These are phyloP conservation scores for Akanthomyces uredinophilus DNA, from an alignment of 2,329 filamentous ascomycete species.

Conservation along the genomic window DNA sequence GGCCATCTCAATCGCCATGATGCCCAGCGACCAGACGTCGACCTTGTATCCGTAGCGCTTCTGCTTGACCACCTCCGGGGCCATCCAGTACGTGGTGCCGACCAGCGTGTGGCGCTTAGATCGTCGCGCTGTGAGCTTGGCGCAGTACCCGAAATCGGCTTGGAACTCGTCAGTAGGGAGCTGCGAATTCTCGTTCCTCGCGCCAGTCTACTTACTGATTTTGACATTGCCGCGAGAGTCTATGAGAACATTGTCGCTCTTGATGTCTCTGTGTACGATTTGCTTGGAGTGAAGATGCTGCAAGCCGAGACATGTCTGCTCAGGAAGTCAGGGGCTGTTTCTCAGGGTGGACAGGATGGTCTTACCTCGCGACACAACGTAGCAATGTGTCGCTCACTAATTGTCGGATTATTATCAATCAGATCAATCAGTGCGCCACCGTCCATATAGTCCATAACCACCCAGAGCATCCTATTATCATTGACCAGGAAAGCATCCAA, in stretches of 20 bases:
- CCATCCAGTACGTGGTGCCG: constrained; percentile 99
- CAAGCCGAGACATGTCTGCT: constrained; percentile 86
- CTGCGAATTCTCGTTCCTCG: constrained; percentile 4
- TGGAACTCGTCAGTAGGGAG: constrained; percentile 28
- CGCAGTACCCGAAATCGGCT: constrained; percentile 99
- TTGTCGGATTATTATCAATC: constrained; percentile 92
- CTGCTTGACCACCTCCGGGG: constrained; percentile 97
- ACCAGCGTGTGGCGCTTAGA: constrained; percentile 99
- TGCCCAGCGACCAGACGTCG: constrained; percentile 97
- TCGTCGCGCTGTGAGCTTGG: constrained; percentile 94
- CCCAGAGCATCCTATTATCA: constrained; percentile 93
- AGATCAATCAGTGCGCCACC: constrained; percentile 95
- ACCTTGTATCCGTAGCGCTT: constrained; percentile 98
- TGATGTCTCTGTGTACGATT: constrained; percentile 98
- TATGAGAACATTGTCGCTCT: constrained; percentile 95
- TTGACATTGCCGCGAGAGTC: constrained; percentile 94
- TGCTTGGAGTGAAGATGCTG: constrained; percentile 92
- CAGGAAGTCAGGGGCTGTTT: constrained; percentile 18
- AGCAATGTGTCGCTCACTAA: constrained; percentile 94
- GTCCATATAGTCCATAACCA: constrained; percentile 99
- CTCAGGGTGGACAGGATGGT: neutral
- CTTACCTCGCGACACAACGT: constrained; percentile 93
- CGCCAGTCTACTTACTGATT: constrained; percentile 64
- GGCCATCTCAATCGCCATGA: constrained; percentile 99
- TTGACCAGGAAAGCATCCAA: constrained; percentile 94